Conservation (phyloP, 2,329 filamentous ascomycete genomes). For the Talaromyces sp. region DNA sequence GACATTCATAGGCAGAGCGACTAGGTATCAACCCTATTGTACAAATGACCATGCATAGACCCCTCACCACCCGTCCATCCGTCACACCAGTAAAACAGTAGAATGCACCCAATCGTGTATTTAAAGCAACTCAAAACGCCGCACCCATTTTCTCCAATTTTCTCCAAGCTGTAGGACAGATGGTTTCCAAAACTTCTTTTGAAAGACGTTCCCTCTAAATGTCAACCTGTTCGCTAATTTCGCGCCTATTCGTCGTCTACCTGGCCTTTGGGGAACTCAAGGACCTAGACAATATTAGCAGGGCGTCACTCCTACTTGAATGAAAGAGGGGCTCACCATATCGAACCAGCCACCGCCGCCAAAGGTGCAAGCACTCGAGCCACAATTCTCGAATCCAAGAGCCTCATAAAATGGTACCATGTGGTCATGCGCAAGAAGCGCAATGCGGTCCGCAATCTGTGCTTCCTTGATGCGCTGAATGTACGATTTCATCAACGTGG, state of each 20-base stretch:
- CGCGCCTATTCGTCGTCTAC: not conserved
- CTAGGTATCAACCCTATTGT: constrained; percentile 6
- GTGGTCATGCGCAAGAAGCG: constrained; percentile 71
- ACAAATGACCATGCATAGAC: not conserved
- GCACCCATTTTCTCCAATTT: not conserved
- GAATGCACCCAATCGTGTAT: not conserved
- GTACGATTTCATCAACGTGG: constrained; percentile 70
- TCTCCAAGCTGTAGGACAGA: not conserved
- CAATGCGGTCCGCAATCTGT: constrained; percentile 66
- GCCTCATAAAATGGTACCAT: constrained; percentile 71
- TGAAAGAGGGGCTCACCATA: constrained; percentile 57
- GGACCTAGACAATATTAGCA: constrained; percentile 22
- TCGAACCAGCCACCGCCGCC: constrained; percentile 78
- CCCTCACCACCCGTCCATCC: constrained; percentile 6
- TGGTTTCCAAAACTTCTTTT: not conserved
- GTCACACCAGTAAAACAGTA: not conserved
- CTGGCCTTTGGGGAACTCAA: constrained; percentile 29
- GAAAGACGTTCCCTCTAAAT: not conserved
- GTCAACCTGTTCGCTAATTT: not conserved
- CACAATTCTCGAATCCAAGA: constrained; percentile 67
- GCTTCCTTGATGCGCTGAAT: constrained; percentile 70
- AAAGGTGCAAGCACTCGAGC: constrained; percentile 66
- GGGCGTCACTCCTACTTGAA: not conserved
- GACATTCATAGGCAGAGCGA: not conserved
- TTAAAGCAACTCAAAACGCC: not conserved